Conservation (phyloP, 305 asterid species). For the Rubia balearica region DNA sequence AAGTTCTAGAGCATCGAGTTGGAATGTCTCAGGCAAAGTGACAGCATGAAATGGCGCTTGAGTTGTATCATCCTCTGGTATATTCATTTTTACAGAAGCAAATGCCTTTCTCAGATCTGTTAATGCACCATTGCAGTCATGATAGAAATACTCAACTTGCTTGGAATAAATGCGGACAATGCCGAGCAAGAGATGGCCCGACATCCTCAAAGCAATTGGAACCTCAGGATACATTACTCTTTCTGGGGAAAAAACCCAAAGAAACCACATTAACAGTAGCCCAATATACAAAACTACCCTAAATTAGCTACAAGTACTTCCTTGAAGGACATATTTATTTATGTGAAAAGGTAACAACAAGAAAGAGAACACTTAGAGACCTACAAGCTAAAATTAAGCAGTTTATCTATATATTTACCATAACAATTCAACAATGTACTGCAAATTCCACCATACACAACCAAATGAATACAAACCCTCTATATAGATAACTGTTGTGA, state of each 20-base stretch:
- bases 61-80: conserved; percentile 53
- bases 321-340: background rate
- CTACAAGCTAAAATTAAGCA: background rate
- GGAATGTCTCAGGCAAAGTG: conserved; percentile 64
- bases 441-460: background rate
- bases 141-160: conserved; percentile 72
- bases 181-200: conserved; percentile 88
- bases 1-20: conserved; percentile 57
- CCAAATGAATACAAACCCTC: background rate
- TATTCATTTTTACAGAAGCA: conserved; percentile 40
- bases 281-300: background rate
- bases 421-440: background rate
- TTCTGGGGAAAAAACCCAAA: background rate
- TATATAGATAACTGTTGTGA: no score
- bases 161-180: conserved; percentile 86
- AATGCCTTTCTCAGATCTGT: conserved; percentile 40
- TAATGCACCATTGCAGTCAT: conserved; percentile 52
- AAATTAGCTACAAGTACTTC: background rate
- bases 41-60: conserved; percentile 53
- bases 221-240: conserved; percentile 69
- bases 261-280: background rate
- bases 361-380: background rate
- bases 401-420: background rate
- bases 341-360: background rate
- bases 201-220: conserved; percentile 87